Percentiles rank a stretch among this genome's conserved stretches.
phyloP scores from a whole-genome alignment of 768 basidiomycete genomes.

The Lanmaoa pseudosensibilis region DNA sequence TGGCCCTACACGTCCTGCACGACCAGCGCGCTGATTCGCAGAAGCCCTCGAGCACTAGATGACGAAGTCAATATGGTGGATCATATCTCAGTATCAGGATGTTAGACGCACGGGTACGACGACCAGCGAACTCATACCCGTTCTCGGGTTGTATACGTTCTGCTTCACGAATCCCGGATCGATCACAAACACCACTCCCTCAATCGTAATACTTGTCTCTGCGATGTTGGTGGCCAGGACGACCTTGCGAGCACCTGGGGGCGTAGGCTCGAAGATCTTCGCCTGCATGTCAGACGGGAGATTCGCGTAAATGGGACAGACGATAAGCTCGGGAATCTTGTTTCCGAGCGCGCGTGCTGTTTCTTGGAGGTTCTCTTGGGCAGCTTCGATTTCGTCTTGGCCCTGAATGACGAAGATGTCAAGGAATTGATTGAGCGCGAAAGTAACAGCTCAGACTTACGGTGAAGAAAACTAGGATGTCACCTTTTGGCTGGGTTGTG shows the following conservation, averaged over 20 bases:
- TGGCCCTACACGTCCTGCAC: conserved; percentile 96
- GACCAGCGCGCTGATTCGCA: conserved; percentile 94
- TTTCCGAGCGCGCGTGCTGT: conserved; percentile 93
- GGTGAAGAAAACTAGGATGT: conserved; percentile 96
- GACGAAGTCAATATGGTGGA: background rate
- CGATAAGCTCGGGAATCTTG: conserved; percentile 90
- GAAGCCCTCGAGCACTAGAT: conserved; percentile 91
- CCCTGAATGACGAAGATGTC: conserved; percentile 46
- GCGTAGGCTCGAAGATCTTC: conserved; percentile 99
- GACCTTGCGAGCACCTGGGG: conserved; percentile 93
- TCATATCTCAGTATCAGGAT: background rate
- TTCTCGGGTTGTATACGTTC: conserved; percentile 97
- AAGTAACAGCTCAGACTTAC: conserved; percentile 42
- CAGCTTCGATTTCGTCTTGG: conserved; percentile 98
- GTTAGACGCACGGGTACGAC: conserved; percentile 83
- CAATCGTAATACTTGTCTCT: conserved; percentile 99
- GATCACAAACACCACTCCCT: conserved; percentile 98
- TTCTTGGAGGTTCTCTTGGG: conserved; percentile 94
- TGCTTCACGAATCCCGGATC: conserved; percentile 99
- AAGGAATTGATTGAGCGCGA: background rate
- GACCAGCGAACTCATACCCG: conserved; percentile 95
- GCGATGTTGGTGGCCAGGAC: conserved; percentile 99
- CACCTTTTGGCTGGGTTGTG: conserved; percentile 96
- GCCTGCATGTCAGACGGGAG: conserved; percentile 99
- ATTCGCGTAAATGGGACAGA: conserved; percentile 98